Conservation (phyloP, 2,329 filamentous ascomycete genomes). For the Talaromyces sp. region DNA sequence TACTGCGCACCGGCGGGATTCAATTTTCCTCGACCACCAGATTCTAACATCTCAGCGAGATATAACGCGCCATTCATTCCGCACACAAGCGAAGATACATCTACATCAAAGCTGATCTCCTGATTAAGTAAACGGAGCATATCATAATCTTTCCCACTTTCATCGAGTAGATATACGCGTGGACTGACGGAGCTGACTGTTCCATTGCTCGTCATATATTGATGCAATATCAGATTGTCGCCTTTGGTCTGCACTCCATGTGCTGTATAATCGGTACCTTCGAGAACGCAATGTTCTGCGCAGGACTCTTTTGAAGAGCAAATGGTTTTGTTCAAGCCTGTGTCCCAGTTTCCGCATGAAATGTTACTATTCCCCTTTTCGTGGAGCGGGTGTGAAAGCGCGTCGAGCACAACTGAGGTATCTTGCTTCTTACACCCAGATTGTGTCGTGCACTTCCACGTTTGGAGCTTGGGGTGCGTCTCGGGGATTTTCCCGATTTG, state of each 20-base stretch:
- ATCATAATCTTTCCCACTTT: slow-evolving; percentile 62
- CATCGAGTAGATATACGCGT: slow-evolving; percentile 62
- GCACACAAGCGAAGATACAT: slow-evolving; percentile 68
- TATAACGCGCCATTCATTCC: slow-evolving; percentile 72
- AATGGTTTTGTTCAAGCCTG: slow-evolving; percentile 49
- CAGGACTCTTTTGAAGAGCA: slow-evolving; percentile 54
- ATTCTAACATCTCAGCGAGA: slow-evolving; percentile 61
- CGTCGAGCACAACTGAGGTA: slow-evolving; percentile 56
- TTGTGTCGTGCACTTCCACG: slow-evolving; percentile 53
- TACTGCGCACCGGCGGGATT: slow-evolving; percentile 60
- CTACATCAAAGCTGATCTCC: slow-evolving; percentile 71
- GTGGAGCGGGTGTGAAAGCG: slow-evolving; percentile 58
- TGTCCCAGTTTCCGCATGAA: slow-evolving; percentile 54
- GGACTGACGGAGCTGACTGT: slow-evolving; percentile 47
- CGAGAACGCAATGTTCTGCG: slow-evolving; percentile 57
- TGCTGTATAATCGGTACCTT: slow-evolving; percentile 56
- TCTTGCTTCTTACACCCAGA: slow-evolving; percentile 54
- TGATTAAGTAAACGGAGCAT: slow-evolving; percentile 64
- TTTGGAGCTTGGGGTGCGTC: slow-evolving; percentile 54
- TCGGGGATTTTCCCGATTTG: slow-evolving; percentile 53
- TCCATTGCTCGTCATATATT: slow-evolving; percentile 39
- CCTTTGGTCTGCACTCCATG: slow-evolving; percentile 56
- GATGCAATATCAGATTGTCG: slow-evolving; percentile 50
- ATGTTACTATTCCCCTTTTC: slow-evolving; percentile 40
- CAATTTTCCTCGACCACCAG: slow-evolving; percentile 58